Evolutionary conservation across 2,329 filamentous ascomycete species (phyloP), one percentile per base, ranked within the genome.

Genomic region (Penicillium aurantiogriseum): DNA sequence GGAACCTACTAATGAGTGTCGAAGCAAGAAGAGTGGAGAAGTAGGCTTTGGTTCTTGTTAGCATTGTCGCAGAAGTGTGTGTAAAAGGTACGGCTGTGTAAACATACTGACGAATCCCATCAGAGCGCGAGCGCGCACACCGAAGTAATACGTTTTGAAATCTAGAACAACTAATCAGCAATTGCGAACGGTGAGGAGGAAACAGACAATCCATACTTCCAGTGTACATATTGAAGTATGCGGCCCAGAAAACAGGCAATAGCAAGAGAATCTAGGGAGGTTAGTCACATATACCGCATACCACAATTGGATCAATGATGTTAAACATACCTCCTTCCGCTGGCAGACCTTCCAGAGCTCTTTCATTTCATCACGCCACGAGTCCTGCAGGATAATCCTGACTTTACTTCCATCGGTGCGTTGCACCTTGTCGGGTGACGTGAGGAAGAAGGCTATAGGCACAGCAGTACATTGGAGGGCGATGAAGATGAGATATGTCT

Each of bases 91-190:
- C 5, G 11, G 11, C 5, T 33, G 31, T 33, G 31, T 33, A 15
- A 15, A 67, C 63, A 27, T 60, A 68, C 67, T 55, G 59, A 80
- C 71, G 51, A 81, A 79, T 3, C 78, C 79, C 17, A 80, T 81
- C 2, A 81, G 63, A 1, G 78, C 79, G 23, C 79, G 76, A 1
- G 78, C 77, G 3, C 79, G 72, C 4, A 81, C 74, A 25, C 76
- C 75, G 33, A 79, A 79, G 57, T 79, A 79, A 58, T 79, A 82
- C 0, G 79, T 75, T 53, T 81, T 76, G 60, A 82, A 83, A 62
- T 82, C 81, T 48, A n/a, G 9, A 13, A 1, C 6, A 40, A 21
- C 1, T 13, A 8, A 23, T 66, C 25, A 67, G 59, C 25, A 10
- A 23, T 31, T 25, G n/a, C 0, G 21, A 31, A 10, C 8, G 3